phyloP scores from a whole-genome alignment of 2,329 filamentous ascomycete genomes.

The Aureobasidium sp. region DNA sequence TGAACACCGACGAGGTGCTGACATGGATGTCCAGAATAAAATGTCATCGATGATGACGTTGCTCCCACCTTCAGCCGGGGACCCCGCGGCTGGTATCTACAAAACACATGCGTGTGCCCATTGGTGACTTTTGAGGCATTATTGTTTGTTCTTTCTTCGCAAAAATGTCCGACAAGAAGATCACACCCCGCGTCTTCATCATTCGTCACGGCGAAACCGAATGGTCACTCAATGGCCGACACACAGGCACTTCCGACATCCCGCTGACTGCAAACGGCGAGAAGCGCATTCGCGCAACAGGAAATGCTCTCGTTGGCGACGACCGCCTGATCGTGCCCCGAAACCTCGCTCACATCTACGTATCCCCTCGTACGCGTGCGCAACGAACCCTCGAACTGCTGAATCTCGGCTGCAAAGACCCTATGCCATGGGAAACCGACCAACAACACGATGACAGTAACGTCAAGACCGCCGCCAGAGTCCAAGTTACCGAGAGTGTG shows the following conservation, averaged over 20 bases:
- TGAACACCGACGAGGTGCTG: background rate
- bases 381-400: constrained; percentile 88
- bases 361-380: constrained; percentile 71
- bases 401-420: constrained; percentile 60
- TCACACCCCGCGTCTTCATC: constrained; percentile 45
- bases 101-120: background rate
- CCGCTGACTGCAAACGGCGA: constrained; percentile 71
- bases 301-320: constrained; percentile 72
- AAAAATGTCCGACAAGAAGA: constrained; percentile 17
- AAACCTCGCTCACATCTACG: constrained; percentile 75
- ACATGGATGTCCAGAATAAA: background rate
- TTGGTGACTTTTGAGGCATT: background rate
- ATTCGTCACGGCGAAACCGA: constrained; percentile 87
- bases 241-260: constrained; percentile 83
- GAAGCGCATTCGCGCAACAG: constrained; percentile 53
- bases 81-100: background rate
- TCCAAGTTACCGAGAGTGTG: constrained; percentile 46
- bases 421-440: constrained; percentile 58
- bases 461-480: constrained; percentile 34
- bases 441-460: constrained; percentile 22
- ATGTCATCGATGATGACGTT: background rate
- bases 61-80: background rate
- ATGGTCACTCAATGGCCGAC: constrained; percentile 75
- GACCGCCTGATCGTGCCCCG: constrained; percentile 78
- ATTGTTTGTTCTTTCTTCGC: no score